phyloP scores from a whole-genome alignment of 345 rosid species.

The Passiflora organensis region DNA sequence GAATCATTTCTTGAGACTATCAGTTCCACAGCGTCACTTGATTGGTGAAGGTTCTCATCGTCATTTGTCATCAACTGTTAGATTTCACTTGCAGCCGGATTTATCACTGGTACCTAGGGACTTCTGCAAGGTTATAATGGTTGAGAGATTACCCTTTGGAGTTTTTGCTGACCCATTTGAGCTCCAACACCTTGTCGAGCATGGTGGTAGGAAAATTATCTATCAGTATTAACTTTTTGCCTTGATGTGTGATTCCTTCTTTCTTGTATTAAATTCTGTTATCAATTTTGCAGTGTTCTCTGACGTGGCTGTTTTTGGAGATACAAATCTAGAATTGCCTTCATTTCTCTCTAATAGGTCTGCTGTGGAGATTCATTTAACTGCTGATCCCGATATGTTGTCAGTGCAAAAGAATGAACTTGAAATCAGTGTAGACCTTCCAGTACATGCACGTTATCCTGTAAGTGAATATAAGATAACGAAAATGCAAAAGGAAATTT shows the following conservation, averaged over 20 bases:
- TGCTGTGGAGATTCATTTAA: slow-evolving; percentile 70
- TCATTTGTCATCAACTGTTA: slow-evolving; percentile 46
- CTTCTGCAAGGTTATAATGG: slow-evolving; percentile 41
- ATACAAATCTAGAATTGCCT: slow-evolving; percentile 78
- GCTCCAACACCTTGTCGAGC: slow-evolving; percentile 58
- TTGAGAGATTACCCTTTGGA: slow-evolving; percentile 74
- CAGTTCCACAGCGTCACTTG: slow-evolving; percentile 37
- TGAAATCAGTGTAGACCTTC: slow-evolving; percentile 50
- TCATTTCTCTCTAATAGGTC: slow-evolving; percentile 63
- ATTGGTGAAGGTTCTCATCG: slow-evolving; percentile 94
- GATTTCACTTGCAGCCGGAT: slow-evolving; percentile 30
- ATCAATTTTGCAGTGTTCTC: slow-evolving; percentile 39
- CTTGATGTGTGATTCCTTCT: neutral
- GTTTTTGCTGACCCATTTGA: slow-evolving; percentile 92
- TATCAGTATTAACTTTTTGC: neutral
- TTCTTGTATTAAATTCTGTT: neutral
- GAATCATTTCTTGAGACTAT: slow-evolving; percentile 16
- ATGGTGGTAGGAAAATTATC: slow-evolving; percentile 35
- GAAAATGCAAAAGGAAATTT: neutral
- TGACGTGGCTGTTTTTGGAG: slow-evolving; percentile 70
- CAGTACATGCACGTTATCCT: slow-evolving; percentile 80
- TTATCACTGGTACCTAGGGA: slow-evolving; percentile 16
- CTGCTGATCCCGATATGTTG: slow-evolving; percentile 22
- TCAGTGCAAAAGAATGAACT: slow-evolving; percentile 25
- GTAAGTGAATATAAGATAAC: slow-evolving; percentile 29